These are phyloP conservation scores for Eucalyptus microcorys DNA, from an alignment of 345 rosid species.

Conservation along the genomic window DNA sequence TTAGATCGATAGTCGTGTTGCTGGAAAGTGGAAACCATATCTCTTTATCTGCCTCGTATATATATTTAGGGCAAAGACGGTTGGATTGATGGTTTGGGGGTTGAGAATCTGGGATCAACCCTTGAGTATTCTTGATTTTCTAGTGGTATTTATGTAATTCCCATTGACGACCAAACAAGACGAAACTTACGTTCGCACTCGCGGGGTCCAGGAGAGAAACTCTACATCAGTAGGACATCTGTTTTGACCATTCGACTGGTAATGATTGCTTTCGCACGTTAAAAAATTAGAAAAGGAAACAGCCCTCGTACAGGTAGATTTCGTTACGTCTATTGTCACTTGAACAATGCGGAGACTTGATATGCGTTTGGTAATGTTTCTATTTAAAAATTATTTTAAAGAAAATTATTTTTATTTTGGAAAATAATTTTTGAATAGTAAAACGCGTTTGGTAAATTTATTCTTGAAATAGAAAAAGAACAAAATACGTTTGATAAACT, in stretches of 20 bases:
- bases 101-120: neutral
- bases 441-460: no score
- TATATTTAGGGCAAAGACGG: neutral
- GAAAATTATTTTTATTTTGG: no score
- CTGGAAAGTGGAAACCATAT: neutral
- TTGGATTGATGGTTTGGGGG: neutral
- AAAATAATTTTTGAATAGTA: no score
- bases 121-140: neutral
- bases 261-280: neutral
- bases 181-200: neutral
- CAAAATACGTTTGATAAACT: no score
- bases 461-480: no score
- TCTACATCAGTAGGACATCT: neutral
- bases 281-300: neutral
- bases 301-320: neutral
- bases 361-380: no score
- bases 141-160: neutral
- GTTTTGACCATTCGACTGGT: neutral
- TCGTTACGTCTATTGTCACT: neutral
- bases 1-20: neutral
- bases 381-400: no score
- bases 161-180: neutral
- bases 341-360: neutral
- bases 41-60: neutral
- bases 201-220: neutral